A percentile compares a stretch with the other conserved stretches of the same genome.
These are phyloP conservation scores for Aspergillus mulundensis DNA, from an alignment of 495 filamentous ascomycete species.

Conservation along the genomic window DNA sequence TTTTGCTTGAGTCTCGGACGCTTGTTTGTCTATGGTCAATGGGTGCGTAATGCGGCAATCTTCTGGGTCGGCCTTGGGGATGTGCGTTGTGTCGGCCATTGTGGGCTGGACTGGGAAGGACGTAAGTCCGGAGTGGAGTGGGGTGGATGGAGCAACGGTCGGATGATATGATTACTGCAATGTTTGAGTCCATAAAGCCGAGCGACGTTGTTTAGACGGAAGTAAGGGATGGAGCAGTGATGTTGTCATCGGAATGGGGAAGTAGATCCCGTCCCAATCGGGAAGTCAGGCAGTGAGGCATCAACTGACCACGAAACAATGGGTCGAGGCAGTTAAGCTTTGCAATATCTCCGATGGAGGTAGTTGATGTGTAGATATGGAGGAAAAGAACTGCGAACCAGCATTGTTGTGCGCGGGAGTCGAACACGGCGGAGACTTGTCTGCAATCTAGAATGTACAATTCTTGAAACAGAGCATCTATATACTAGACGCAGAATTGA, in stretches of 20 bases:
- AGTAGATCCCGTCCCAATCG: conserved; percentile 4
- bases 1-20: neutral
- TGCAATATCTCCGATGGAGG: neutral
- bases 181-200: neutral
- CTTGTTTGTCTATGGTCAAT: neutral
- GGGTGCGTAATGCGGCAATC: neutral
- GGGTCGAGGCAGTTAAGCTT: neutral
- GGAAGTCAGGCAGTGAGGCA: neutral
- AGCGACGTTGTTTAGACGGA: neutral
- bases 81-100: neutral
- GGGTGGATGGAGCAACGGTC: neutral
- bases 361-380: too few species aligned
- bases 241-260: conserved; percentile 2
- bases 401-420: too few species aligned
- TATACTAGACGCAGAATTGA: too few species aligned
- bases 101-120: neutral
- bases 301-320: neutral
- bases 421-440: too few species aligned
- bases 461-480: too few species aligned
- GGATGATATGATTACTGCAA: neutral
- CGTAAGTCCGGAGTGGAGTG: neutral
- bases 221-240: neutral
- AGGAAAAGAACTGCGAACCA: too few species aligned
- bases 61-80: neutral
- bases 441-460: too few species aligned